Percentiles rank a stretch among this genome's conserved stretches.
Conservation (phyloP, 2,329 filamentous ascomycete species). For the Paracoccidioides brasiliensis region DNA sequence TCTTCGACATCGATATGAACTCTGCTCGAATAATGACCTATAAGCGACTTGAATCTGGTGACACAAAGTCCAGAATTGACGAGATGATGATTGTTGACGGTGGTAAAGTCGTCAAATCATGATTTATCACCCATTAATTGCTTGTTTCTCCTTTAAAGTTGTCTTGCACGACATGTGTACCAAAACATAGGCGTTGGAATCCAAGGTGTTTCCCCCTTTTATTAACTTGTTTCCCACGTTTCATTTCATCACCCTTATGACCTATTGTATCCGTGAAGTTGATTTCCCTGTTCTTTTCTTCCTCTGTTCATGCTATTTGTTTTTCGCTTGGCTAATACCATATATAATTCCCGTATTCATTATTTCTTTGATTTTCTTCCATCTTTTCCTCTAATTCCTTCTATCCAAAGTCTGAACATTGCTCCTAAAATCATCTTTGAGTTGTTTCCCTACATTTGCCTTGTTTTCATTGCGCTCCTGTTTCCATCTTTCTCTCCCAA, state of each 20-base stretch:
- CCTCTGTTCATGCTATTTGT: neutral
- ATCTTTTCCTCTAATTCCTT: neutral
- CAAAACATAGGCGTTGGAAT: neutral
- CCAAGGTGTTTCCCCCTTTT: neutral
- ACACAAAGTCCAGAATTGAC: slow-evolving; percentile 40
- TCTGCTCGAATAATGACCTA: slow-evolving; percentile 79
- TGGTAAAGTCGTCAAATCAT: slow-evolving; percentile 36
- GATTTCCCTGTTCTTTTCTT: neutral
- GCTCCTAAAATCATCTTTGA: no score
- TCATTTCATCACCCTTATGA: neutral
- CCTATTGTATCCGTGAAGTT: neutral
- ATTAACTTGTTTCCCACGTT: neutral
- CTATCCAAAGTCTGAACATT: no score
- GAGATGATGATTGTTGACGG: slow-evolving; percentile 50
- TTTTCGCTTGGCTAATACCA: neutral
- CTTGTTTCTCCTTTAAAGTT: neutral
- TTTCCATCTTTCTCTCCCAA: no score
- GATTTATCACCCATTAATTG: neutral
- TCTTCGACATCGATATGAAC: slow-evolving; percentile 92
- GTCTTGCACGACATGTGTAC: neutral
- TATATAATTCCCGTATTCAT: neutral
- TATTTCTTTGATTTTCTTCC: neutral
- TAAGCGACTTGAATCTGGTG: slow-evolving; percentile 67
- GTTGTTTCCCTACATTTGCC: no score
- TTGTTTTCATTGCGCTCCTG: no score